Percentiles rank a stretch among this genome's conserved stretches.
Evolutionary conservation across 306 rosid species (phyloP).

Genomic region (Pyrus pyrifolia): DNA sequence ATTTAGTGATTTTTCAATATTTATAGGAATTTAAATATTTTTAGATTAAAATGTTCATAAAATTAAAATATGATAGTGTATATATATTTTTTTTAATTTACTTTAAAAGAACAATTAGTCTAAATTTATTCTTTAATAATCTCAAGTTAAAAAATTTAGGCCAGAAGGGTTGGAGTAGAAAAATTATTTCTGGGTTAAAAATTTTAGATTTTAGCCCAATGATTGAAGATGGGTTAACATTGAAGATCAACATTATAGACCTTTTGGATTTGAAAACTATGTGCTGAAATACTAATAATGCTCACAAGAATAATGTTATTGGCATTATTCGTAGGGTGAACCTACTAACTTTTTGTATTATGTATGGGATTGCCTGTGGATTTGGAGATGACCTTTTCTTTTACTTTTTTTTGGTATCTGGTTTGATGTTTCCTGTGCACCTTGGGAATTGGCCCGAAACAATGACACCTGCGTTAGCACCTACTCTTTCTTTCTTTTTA

Average conservation of each 20-base stretch:
- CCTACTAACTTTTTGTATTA: background rate
- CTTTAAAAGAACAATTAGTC: too few relatives aligned
- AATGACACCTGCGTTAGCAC: background rate
- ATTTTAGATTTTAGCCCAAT: too few relatives aligned
- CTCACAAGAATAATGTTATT: background rate
- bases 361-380: background rate
- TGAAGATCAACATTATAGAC: background rate
- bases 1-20: too few relatives aligned
- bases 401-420: background rate
- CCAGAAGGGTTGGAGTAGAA: too few relatives aligned
- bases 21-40: too few relatives aligned
- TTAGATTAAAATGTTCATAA: too few relatives aligned
- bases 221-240: background rate
- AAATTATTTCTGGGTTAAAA: too few relatives aligned
- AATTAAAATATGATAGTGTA: too few relatives aligned
- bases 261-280: background rate
- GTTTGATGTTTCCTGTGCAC: background rate
- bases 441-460: background rate
- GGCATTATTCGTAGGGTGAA: background rate
- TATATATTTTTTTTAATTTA: too few relatives aligned
- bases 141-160: too few relatives aligned
- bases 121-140: too few relatives aligned
- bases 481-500: background rate
- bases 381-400: background rate
- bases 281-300: background rate